Evolutionary conservation across 805 yeast genomes (phyloP), one percentile per base, ranked within the genome.

Genomic region (Starmera dryadoides): DNA sequence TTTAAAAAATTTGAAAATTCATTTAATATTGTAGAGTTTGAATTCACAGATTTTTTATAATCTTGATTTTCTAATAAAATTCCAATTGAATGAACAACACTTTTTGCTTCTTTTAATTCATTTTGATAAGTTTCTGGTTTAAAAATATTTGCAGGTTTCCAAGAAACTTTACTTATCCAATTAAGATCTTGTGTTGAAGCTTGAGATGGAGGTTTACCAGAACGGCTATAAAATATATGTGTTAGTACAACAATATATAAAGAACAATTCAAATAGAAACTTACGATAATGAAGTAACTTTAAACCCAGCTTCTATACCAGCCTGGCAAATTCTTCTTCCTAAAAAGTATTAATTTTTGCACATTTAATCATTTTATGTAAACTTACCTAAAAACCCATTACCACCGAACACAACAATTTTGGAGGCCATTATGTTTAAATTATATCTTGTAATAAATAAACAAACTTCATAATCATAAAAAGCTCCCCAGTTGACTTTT

Each of bases 1-100:
- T 66, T 64, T 34, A 76, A 50, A 55, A 50, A 55, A 56, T 50
- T 60, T 53, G 58, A 56, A 49, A 63, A 67, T 54, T 53, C 73
- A 47, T 44, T 47, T 9, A 64, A 36, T 1, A 56, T 33, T 17
- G 45, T 43, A 15, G 47, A 42, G 39, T 50, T 55, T 2, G 52
- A 46, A 26, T 53, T 53, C 67, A 66, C 30, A 3, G 71, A 54
- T 33, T 67, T 60, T 58, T 89, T 89, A 60, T 89, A 89, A 28
- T 71, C 65, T 41, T 68, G 71, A 49, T 83, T 76, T 45, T 84
- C 93, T 30, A 86, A 62, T 6, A 88, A 58, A 3, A 85, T 70
- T 0, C 98, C 98, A 38, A 88, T 66, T 0, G 93, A 73, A 56
- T 88, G 96, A 12, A 89, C 91, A 2, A 88, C 91, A 2, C 83